Evolutionary conservation across 2,329 filamentous ascomycete species (phyloP).

Genomic region (Aspergillus intermedius): DNA sequence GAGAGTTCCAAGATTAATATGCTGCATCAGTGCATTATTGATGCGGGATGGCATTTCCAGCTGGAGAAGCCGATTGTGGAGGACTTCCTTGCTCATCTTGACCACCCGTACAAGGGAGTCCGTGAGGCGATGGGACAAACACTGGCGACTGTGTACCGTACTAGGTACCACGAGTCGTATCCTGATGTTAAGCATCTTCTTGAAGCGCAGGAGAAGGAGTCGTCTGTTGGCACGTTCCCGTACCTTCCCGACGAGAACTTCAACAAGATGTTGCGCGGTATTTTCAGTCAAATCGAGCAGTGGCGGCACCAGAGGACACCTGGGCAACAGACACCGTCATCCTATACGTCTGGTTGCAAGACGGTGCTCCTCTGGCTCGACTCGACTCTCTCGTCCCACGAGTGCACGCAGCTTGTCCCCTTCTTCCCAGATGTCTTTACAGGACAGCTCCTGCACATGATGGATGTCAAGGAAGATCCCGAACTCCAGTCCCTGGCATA

Average conservation of each 20-base stretch:
- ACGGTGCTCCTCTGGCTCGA: slow-evolving; percentile 95
- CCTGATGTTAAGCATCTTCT: slow-evolving; percentile 69
- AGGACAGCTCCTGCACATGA: slow-evolving; percentile 95
- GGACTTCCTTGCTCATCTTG: slow-evolving; percentile 83
- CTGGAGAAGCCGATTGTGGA: slow-evolving; percentile 79
- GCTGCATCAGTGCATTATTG: slow-evolving; percentile 77
- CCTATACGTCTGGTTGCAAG: slow-evolving; percentile 94
- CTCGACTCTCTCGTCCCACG: slow-evolving; percentile 79
- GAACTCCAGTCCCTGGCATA: slow-evolving; percentile 92
- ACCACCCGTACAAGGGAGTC: slow-evolving; percentile 97
- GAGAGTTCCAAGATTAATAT: slow-evolving; percentile 94
- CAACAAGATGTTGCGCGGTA: slow-evolving; percentile 59
- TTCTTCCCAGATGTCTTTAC: slow-evolving; percentile 91
- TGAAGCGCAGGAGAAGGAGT: slow-evolving; percentile 68
- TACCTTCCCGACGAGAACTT: slow-evolving; percentile 76
- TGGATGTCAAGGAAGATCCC: slow-evolving; percentile 98
- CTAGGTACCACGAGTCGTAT: slow-evolving; percentile 90
- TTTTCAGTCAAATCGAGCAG: slow-evolving; percentile 72
- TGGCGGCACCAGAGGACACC: slow-evolving; percentile 81
- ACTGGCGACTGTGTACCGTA: slow-evolving; percentile 80
- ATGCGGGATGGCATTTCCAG: slow-evolving; percentile 94
- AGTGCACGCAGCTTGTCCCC: slow-evolving; percentile 81
- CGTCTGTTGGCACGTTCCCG: slow-evolving; percentile 75
- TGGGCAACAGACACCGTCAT: slow-evolving; percentile 85
- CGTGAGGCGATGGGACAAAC: slow-evolving; percentile 90